Evolutionary conservation across 768 basidiomycete genomes (phyloP).

Genomic region (Boletus coccyginus): DNA sequence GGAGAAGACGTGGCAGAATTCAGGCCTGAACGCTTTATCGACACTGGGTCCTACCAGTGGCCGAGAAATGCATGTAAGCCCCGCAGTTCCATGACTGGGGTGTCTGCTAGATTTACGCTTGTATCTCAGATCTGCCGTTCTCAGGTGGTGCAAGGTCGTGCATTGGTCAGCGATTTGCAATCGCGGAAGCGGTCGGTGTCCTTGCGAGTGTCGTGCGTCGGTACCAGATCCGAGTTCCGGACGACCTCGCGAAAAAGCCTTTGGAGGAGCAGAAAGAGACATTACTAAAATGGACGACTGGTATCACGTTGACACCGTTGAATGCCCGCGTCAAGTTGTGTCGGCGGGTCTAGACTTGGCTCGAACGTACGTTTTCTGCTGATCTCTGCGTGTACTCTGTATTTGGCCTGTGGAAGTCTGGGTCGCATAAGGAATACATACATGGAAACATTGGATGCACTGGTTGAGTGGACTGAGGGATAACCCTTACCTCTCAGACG

Average conservation of each 20-base stretch:
- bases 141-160: constrained; percentile 44
- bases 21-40: constrained; percentile 50
- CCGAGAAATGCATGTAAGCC: constrained; percentile 48
- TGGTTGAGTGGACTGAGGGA: background rate
- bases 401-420: background rate
- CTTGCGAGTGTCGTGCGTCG: constrained; percentile 42
- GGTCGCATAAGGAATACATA: background rate
- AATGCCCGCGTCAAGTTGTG: constrained; percentile 26
- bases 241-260: constrained; percentile 28
- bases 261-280: constrained; percentile 33
- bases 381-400: background rate
- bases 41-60: constrained; percentile 48
- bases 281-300: constrained; percentile 37
- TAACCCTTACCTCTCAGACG: background rate
- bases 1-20: constrained; percentile 44
- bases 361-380: background rate
- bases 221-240: constrained; percentile 41
- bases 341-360: constrained; percentile 7
- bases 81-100: background rate
- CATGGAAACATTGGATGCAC: background rate
- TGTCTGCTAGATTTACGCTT: background rate
- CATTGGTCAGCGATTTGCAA: constrained; percentile 49
- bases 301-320: constrained; percentile 35
- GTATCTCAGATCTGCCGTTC: constrained; percentile 41
- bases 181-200: constrained; percentile 40